These are phyloP conservation scores for Phialocephala sp. DNA, from an alignment of 2,329 filamentous ascomycete species.

Conservation along the genomic window DNA sequence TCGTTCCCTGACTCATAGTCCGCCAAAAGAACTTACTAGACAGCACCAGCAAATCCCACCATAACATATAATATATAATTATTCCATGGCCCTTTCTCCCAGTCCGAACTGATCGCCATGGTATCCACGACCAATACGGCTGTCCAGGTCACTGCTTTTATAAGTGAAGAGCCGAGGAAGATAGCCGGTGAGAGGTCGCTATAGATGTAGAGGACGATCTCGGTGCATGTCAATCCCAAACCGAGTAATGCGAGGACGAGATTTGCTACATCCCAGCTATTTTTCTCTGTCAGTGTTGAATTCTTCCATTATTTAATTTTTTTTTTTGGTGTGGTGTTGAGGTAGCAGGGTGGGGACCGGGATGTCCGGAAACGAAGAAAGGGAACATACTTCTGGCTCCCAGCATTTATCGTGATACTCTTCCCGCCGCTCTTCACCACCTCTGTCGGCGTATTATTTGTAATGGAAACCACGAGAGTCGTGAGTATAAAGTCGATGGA, in stretches of 20 bases:
- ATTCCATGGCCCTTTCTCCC: slow-evolving; percentile 9
- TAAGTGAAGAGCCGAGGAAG: background rate
- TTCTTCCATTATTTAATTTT: background rate
- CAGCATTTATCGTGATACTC: background rate
- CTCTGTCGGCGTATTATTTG: background rate
- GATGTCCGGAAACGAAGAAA: background rate
- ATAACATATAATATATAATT: slow-evolving; percentile 7
- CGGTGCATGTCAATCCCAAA: background rate
- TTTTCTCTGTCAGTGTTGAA: background rate
- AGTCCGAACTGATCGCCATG: background rate
- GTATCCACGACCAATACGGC: background rate
- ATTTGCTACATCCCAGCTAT: slow-evolving; percentile 1
- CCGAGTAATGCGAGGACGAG: background rate
- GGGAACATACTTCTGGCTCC: slow-evolving; percentile 6
- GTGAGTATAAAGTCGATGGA: background rate
- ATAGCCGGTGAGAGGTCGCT: background rate
- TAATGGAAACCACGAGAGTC: background rate
- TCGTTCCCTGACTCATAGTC: background rate
- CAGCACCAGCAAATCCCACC: background rate
- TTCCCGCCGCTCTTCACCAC: background rate
- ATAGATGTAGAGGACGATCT: slow-evolving; percentile 7
- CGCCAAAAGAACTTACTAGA: background rate
- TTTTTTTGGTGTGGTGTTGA: background rate
- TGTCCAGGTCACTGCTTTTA: background rate
- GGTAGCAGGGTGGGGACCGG: background rate